Percentiles rank a stretch among this genome's conserved stretches.
phyloP scores from a whole-genome alignment of 2,329 filamentous ascomycete species.

The Westerdykella sp. region DNA sequence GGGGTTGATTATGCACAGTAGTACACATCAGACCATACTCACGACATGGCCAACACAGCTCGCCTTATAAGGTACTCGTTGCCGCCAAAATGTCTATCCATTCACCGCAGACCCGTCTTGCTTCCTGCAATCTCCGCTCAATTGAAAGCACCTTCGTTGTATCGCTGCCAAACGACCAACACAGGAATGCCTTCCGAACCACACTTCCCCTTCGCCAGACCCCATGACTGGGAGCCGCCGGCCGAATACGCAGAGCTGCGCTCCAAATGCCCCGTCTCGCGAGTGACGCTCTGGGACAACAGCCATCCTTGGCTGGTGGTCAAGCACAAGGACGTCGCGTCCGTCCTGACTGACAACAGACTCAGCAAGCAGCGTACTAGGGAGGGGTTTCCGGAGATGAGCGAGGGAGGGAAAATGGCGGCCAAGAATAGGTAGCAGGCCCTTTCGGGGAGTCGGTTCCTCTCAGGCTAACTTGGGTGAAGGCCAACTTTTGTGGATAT shows the following conservation, averaged over 20 bases:
- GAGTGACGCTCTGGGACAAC: conserved; percentile 45
- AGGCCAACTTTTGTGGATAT: too few species aligned
- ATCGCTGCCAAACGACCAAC: conserved; percentile 49
- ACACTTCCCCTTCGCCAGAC: conserved; percentile 38
- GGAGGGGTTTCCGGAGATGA: conserved; percentile 45
- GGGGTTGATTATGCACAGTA: too few species aligned
- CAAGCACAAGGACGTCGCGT: conserved; percentile 45
- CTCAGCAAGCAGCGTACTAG: conserved; percentile 40
- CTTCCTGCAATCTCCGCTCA: too few species aligned
- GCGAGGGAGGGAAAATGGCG: conserved; percentile 43
- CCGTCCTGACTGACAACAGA: conserved; percentile 41
- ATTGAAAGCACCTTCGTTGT: too few species aligned
- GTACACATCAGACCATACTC: too few species aligned
- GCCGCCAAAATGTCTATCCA: too few species aligned
- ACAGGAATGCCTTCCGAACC: conserved; percentile 38
- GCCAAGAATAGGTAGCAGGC: conserved; percentile 37
- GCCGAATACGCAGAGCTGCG: conserved; percentile 43
- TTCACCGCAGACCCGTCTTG: too few species aligned
- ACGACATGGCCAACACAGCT: too few species aligned
- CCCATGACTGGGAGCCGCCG: conserved; percentile 38
- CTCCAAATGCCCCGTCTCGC: conserved; percentile 40
- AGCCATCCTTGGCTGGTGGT: conserved; percentile 45
- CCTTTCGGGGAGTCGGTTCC: too few species aligned
- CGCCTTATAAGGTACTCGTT: too few species aligned
- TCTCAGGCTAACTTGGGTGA: too few species aligned